Conservation (phyloP, 179 eudicot species). For the Corrigiola litoralis region DNA sequence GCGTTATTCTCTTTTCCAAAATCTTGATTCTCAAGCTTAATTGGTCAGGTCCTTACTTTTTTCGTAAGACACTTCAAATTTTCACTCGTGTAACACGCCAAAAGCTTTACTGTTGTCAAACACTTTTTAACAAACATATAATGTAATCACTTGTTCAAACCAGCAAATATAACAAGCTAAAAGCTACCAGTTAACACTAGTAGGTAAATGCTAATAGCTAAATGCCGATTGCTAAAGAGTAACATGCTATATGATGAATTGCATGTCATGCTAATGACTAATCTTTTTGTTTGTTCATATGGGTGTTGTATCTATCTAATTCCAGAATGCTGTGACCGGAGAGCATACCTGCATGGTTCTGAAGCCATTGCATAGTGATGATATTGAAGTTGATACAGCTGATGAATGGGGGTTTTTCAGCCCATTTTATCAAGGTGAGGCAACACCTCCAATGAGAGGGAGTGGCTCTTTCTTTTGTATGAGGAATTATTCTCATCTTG, state of each 20-base stretch:
- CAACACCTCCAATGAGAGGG: not conserved
- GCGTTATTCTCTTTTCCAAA: too few relatives aligned
- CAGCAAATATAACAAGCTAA: too few relatives aligned
- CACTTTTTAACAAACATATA: too few relatives aligned
- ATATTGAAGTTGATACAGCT: conserved; percentile 44
- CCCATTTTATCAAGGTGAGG: conserved; percentile 64
- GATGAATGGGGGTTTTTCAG: conserved; percentile 58
- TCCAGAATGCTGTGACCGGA: conserved; percentile 78
- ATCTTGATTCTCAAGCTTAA: too few relatives aligned
- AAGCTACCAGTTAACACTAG: too few relatives aligned
- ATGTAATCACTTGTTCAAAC: too few relatives aligned
- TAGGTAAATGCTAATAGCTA: too few relatives aligned
- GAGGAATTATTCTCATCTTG: not conserved
- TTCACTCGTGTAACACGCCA: too few relatives aligned
- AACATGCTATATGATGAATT: not conserved
- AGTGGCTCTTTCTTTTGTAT: not conserved
- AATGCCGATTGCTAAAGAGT: not conserved
- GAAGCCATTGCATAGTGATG: conserved; percentile 63
- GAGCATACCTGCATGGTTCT: conserved; percentile 89
- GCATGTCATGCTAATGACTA: not conserved
- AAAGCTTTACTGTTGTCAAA: too few relatives aligned
- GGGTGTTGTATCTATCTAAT: conserved; percentile 15
- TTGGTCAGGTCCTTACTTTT: too few relatives aligned
- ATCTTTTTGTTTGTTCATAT: not conserved
- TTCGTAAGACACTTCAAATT: too few relatives aligned